Percentiles rank a stretch among this genome's conserved stretches.
Conservation (phyloP, 306 rosid species). For the Ziziphus jujuba region DNA sequence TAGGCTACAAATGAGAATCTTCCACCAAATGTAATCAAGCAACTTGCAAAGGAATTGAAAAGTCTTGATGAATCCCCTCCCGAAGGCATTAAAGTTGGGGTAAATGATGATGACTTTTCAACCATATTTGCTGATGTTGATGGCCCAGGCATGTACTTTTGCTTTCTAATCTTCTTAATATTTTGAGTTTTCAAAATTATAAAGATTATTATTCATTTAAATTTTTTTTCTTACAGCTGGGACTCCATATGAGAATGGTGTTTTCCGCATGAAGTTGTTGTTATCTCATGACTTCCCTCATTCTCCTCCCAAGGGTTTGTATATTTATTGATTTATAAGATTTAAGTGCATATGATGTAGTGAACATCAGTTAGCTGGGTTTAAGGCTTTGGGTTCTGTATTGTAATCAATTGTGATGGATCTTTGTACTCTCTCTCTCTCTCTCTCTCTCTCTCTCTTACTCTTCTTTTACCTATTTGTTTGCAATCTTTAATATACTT, state of each 20-base stretch:
- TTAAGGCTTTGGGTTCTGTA: background rate
- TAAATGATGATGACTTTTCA: conserved; percentile 89
- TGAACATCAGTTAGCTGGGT: background rate
- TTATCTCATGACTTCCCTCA: conserved; percentile 79
- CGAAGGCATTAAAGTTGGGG: conserved; percentile 89
- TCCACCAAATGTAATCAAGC: conserved; percentile 95
- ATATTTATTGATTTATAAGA: background rate
- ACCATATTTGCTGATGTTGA: conserved; percentile 88
- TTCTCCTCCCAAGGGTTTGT: conserved; percentile 94
- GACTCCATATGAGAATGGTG: conserved; percentile 95
- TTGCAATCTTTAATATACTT: background rate
- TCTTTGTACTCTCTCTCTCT: too few species aligned
- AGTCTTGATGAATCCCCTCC: conserved; percentile 95
- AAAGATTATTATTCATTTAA: conserved; percentile 18
- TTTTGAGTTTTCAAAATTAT: conserved; percentile 1
- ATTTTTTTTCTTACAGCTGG: conserved; percentile 65
- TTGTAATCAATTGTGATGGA: too few species aligned
- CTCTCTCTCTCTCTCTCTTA: too few species aligned
- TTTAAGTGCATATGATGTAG: background rate
- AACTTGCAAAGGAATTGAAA: conserved; percentile 97
- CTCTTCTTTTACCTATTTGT: background rate
- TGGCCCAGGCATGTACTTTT: conserved; percentile 79
- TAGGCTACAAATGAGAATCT: conserved; percentile 98
- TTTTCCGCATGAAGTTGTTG: conserved; percentile 92
- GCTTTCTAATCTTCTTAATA: background rate